phyloP scores from a whole-genome alignment of 805 yeast genomes.

The Wickerhamiella nectarea region DNA sequence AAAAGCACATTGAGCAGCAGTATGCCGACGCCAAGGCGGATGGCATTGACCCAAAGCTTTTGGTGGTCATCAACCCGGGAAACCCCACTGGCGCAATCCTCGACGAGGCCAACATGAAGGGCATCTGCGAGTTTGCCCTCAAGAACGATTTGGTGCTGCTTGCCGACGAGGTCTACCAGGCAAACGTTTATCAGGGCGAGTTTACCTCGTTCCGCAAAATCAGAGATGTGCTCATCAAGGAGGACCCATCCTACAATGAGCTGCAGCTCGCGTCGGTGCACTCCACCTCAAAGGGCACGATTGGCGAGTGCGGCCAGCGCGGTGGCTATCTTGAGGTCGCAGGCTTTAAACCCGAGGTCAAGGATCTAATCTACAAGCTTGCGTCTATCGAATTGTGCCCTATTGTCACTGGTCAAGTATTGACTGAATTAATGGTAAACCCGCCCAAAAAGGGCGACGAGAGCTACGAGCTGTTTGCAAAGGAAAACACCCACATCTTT shows the following conservation, averaged over 20 bases:
- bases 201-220: conserved; percentile 78
- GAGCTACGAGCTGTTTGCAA: conserved; percentile 51
- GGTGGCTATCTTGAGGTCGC: conserved; percentile 96
- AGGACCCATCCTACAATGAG: conserved; percentile 39
- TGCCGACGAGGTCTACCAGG: conserved; percentile 98
- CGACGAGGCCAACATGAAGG: conserved; percentile 47
- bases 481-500: conserved; percentile 52
- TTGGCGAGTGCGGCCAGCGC: conserved; percentile 98
- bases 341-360: conserved; percentile 61
- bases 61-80: conserved; percentile 95
- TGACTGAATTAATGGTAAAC: conserved; percentile 83
- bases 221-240: conserved; percentile 44
- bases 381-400: conserved; percentile 89
- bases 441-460: conserved; percentile 75
- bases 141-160: conserved; percentile 71
- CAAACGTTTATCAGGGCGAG: conserved; percentile 69
- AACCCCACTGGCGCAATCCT: conserved; percentile 93
- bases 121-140: conserved; percentile 67
- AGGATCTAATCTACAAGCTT: conserved; percentile 61
- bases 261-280: conserved; percentile 89
- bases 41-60: conserved; percentile 54
- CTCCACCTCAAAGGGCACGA: conserved; percentile 94
- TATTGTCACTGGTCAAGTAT: conserved; percentile 87
- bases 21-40: conserved; percentile 36
- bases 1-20: conserved; percentile 44